phyloP scores from a whole-genome alignment of 2,329 filamentous ascomycete genomes.

The Fusarium phyllophilum region DNA sequence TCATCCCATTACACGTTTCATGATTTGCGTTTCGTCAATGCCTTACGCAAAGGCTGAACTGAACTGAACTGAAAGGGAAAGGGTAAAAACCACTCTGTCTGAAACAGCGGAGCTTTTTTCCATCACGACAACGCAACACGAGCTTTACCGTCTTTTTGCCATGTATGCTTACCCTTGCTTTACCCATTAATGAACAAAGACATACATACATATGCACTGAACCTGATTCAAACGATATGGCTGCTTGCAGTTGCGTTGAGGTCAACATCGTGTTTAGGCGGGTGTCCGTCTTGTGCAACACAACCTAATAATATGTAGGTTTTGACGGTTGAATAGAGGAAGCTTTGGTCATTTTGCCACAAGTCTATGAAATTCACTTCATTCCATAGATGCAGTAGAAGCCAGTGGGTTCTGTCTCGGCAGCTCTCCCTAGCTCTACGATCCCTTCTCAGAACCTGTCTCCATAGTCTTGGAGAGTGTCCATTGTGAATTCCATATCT shows the following conservation, averaged over 20 bases:
- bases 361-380: constrained; percentile 7
- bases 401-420: constrained; percentile 8
- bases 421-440: constrained; percentile 5
- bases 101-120: constrained; percentile 39
- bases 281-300: constrained; percentile 16
- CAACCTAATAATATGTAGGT: neutral
- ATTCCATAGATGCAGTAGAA: constrained; percentile 13
- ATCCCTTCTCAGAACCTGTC: neutral
- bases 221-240: constrained; percentile 25
- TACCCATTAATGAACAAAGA: neutral
- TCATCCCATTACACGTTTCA: constrained; percentile 33
- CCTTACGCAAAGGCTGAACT: constrained; percentile 9
- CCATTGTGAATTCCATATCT: neutral
- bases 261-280: constrained; percentile 21
- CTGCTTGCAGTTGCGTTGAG: constrained; percentile 17
- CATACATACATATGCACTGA: constrained; percentile 24
- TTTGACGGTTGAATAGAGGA: neutral
- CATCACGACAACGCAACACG: constrained; percentile 6
- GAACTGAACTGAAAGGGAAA: neutral
- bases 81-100: constrained; percentile 33
- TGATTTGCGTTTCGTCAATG: constrained; percentile 40
- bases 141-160: constrained; percentile 26
- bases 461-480: neutral
- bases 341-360: constrained; percentile 16
- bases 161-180: constrained; percentile 11